These are phyloP conservation scores for Suillus spraguei DNA, from an alignment of 768 basidiomycete genomes.

Conservation along the genomic window DNA sequence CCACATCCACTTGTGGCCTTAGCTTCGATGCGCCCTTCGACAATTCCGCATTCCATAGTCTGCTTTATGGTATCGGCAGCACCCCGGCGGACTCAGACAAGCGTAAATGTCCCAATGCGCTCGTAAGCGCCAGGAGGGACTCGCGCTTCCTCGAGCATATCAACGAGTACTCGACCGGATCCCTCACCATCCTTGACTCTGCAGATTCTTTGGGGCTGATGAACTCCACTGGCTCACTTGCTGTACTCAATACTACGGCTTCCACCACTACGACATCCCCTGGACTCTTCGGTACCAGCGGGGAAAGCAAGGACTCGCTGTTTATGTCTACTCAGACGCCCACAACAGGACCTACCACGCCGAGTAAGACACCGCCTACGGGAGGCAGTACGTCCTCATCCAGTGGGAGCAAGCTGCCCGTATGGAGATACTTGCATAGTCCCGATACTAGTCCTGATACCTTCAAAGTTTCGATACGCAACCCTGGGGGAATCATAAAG, in stretches of 20 bases:
- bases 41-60: conserved; percentile 17
- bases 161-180: conserved; percentile 14
- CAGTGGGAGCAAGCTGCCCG: conserved; percentile 32
- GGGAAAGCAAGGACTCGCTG: conserved; percentile 21
- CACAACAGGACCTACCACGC: conserved; percentile 26
- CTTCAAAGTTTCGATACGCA: conserved; percentile 17
- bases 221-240: conserved; percentile 14
- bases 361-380: conserved; percentile 24
- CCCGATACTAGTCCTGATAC: conserved; percentile 29
- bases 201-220: neutral
- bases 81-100: conserved; percentile 11
- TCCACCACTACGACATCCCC: conserved; percentile 19
- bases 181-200: conserved; percentile 15
- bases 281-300: conserved; percentile 4
- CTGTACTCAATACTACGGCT: conserved; percentile 11
- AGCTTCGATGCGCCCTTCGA: conserved; percentile 24
- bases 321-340: conserved; percentile 30
- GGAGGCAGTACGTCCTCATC: conserved; percentile 4
- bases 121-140: conserved; percentile 5
- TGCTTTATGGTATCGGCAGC: conserved; percentile 11
- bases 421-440: conserved; percentile 28
- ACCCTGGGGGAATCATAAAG: neutral
- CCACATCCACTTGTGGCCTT: neutral
- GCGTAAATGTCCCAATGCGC: conserved; percentile 11
- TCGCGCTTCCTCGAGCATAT: conserved; percentile 30